Evolutionary conservation across 2,329 filamentous ascomycete species (phyloP).

Genomic region (Xylariales sp.): DNA sequence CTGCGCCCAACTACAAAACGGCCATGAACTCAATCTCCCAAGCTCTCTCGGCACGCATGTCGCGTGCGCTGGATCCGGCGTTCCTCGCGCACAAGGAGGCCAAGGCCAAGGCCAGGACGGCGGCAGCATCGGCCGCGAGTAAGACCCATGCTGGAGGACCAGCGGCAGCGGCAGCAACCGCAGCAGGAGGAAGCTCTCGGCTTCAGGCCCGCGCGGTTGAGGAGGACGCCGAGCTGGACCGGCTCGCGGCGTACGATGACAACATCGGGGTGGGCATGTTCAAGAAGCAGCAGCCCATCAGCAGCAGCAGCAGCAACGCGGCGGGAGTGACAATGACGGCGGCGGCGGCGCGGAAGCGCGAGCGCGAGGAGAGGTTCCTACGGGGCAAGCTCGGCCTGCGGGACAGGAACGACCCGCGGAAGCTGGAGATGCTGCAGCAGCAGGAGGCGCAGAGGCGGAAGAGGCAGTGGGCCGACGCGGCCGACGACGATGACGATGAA

Average conservation of each 20-base stretch:
- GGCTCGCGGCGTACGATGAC: slow-evolving; percentile 9
- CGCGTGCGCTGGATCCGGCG: neutral
- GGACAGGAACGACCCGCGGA: slow-evolving; percentile 5
- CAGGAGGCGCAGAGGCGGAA: slow-evolving; percentile 10
- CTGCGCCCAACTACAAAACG: neutral
- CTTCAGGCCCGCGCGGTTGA: slow-evolving; percentile 1
- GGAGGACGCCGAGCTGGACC: slow-evolving; percentile 7
- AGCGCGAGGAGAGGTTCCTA: slow-evolving; percentile 15
- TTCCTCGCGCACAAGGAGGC: too few species aligned
- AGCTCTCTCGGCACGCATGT: neutral
- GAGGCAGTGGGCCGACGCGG: neutral
- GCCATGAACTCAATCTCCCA: neutral
- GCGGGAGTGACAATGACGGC: too few species aligned
- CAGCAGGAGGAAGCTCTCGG: slow-evolving; percentile 3
- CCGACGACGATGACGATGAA: slow-evolving; percentile 14
- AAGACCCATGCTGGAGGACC: neutral
- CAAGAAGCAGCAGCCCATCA: slow-evolving; percentile 14
- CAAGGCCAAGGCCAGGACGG: too few species aligned
- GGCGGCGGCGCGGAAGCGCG: too few species aligned
- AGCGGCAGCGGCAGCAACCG: neutral
- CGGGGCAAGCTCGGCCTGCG: slow-evolving; percentile 15
- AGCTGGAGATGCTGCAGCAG: slow-evolving; percentile 11
- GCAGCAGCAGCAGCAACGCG: slow-evolving; percentile 5
- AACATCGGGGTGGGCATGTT: slow-evolving; percentile 14
- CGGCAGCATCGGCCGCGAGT: neutral